phyloP scores from a whole-genome alignment of 2,329 filamentous ascomycete genomes.

The Pseudogymnoascus sp. region DNA sequence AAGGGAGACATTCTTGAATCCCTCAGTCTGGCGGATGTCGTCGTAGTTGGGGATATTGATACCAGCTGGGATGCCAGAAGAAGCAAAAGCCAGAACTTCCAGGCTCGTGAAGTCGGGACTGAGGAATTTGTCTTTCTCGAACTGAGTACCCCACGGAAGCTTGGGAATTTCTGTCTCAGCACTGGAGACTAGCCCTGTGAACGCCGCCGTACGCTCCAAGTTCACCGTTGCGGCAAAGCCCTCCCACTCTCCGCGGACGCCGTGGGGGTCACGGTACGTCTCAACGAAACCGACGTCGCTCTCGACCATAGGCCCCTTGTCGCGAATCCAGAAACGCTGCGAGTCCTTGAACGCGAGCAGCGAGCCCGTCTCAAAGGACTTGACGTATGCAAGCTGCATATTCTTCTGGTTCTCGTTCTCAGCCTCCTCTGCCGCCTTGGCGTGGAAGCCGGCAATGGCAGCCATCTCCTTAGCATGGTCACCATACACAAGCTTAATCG shows the following conservation, averaged over 20 bases:
- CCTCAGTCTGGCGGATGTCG: slow-evolving; percentile 70
- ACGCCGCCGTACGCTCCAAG: slow-evolving; percentile 80
- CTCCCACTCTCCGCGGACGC: slow-evolving; percentile 77
- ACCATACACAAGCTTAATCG: slow-evolving; percentile 63
- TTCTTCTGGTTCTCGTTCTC: slow-evolving; percentile 67
- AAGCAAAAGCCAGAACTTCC: slow-evolving; percentile 78
- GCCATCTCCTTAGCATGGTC: slow-evolving; percentile 68
- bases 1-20: slow-evolving; percentile 89
- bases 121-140: slow-evolving; percentile 94
- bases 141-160: slow-evolving; percentile 78
- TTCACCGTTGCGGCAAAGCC: slow-evolving; percentile 82
- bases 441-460: slow-evolving; percentile 57
- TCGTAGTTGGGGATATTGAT: slow-evolving; percentile 55
- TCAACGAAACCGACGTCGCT: slow-evolving; percentile 79
- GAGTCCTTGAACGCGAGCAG: slow-evolving; percentile 72
- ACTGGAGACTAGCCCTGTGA: slow-evolving; percentile 73
- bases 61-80: slow-evolving; percentile 35
- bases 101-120: slow-evolving; percentile 94
- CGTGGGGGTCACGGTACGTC: slow-evolving; percentile 76
- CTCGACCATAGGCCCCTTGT: slow-evolving; percentile 74
- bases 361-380: slow-evolving; percentile 67
- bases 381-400: slow-evolving; percentile 67
- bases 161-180: slow-evolving; percentile 80
- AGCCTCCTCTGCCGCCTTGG: slow-evolving; percentile 59
- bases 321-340: slow-evolving; percentile 73